phyloP scores from a whole-genome alignment of 108 stramenopile species.

The Aurantiochytrium sp. region DNA sequence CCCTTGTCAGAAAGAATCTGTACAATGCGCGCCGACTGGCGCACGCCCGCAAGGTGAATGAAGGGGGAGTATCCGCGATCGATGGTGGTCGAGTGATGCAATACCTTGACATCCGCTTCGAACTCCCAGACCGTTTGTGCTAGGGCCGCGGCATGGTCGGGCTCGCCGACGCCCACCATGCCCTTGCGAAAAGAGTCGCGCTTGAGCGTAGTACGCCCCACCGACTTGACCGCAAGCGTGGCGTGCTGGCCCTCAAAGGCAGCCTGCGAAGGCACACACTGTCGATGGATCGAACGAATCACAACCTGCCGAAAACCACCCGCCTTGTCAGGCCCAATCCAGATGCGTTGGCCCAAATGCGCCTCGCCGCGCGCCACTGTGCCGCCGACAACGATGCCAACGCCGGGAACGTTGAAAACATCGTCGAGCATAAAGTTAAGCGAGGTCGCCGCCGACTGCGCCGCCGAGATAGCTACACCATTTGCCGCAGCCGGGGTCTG shows the following conservation, averaged over 20 bases:
- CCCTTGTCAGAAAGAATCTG: conserved; percentile 33
- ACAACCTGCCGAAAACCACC: conserved; percentile 45
- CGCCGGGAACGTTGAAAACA: conserved; percentile 55
- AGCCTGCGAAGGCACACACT: background rate
- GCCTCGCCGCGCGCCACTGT: conserved; percentile 44
- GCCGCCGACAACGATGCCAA: conserved; percentile 56
- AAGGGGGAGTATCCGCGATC: conserved; percentile 51
- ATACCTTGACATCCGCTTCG: conserved; percentile 48
- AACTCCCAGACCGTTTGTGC: conserved; percentile 37
- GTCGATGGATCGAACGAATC: conserved; percentile 24
- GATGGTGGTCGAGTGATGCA: conserved; percentile 59
- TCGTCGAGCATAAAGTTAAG: conserved; percentile 41
- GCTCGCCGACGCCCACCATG: conserved; percentile 33
- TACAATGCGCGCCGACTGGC: conserved; percentile 38
- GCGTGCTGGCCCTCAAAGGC: conserved; percentile 43
- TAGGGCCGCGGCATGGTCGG: conserved; percentile 14
- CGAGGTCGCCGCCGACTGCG: background rate
- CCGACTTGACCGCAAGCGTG: conserved; percentile 45
- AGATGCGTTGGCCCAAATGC: conserved; percentile 32
- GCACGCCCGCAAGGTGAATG: conserved; percentile 47
- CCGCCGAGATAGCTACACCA: background rate
- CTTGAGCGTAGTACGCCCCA: conserved; percentile 32
- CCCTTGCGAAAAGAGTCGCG: conserved; percentile 45
- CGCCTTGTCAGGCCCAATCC: conserved; percentile 47
- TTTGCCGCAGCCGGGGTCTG: background rate